phyloP scores from a whole-genome alignment of 2,329 filamentous ascomycete species.

The Balansia obtecta region DNA sequence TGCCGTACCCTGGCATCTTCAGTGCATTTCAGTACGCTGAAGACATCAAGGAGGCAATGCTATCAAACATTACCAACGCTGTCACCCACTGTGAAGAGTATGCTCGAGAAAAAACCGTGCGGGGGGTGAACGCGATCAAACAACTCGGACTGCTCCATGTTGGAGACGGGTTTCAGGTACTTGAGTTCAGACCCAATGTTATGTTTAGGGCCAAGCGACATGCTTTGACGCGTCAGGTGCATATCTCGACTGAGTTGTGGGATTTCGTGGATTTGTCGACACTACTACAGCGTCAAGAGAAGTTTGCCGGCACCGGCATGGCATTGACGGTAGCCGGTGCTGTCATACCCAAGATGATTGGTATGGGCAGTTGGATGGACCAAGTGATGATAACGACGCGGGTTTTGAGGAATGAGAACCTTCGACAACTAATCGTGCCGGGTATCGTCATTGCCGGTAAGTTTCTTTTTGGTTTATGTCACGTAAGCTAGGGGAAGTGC shows the following conservation, averaged over 20 bases:
- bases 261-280: conserved; percentile 88
- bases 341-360: conserved; percentile 67
- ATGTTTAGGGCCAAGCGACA: conserved; percentile 88
- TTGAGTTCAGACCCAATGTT: conserved; percentile 79
- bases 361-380: conserved; percentile 81
- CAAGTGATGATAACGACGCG: conserved; percentile 72
- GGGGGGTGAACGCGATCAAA: conserved; percentile 78
- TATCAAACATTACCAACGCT: conserved; percentile 71
- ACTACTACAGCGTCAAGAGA: conserved; percentile 82
- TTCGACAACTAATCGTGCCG: conserved; percentile 70
- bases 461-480: conserved; percentile 21
- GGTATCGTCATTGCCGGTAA: conserved; percentile 67
- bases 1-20: conserved; percentile 78
- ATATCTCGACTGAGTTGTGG: conserved; percentile 76
- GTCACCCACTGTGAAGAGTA: conserved; percentile 74
- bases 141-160: conserved; percentile 79
- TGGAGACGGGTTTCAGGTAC: conserved; percentile 72
- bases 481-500: background rate
- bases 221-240: conserved; percentile 68
- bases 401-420: conserved; percentile 67
- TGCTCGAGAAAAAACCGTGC: conserved; percentile 64
- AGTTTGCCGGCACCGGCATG: conserved; percentile 87
- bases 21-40: conserved; percentile 86
- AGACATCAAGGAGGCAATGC: conserved; percentile 82
- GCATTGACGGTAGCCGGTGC: conserved; percentile 84